Evolutionary conservation across 148 eudicot species (phyloP).

Genomic region (Persicaria tinctoria): DNA sequence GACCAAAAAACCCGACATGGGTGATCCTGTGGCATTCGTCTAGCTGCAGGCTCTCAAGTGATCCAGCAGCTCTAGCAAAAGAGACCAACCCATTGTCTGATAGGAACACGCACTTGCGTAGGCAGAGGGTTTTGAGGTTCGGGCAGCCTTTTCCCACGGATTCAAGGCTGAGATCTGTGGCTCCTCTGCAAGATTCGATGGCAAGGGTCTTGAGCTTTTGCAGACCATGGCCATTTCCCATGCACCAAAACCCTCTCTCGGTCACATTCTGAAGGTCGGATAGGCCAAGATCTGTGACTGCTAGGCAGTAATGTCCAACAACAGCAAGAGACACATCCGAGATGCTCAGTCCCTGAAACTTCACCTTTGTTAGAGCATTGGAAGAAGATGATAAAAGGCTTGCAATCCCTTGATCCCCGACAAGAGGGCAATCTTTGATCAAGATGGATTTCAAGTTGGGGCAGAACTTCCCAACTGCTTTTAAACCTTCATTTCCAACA

Average conservation of each 20-base stretch:
- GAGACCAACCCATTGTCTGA: constrained; percentile 79
- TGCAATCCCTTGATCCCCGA: constrained; percentile 79
- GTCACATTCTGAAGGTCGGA: constrained; percentile 56
- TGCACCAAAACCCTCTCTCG: constrained; percentile 91
- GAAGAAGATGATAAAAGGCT: constrained; percentile 51
- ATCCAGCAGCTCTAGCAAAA: constrained; percentile 43
- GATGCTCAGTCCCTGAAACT: constrained; percentile 60
- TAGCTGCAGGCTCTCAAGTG: constrained; percentile 59
- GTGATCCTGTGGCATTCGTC: constrained; percentile 94
- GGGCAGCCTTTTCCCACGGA: constrained; percentile 76
- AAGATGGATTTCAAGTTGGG: constrained; percentile 41
- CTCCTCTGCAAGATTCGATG: constrained; percentile 55
- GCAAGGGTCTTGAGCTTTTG: constrained; percentile 54
- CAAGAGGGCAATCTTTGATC: constrained; percentile 63
- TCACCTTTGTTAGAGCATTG: constrained; percentile 39
- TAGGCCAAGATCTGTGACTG: constrained; percentile 51
- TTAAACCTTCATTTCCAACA: constrained; percentile 53
- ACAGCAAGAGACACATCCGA: constrained; percentile 81
- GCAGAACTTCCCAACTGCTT: constrained; percentile 58
- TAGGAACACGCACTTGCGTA: constrained; percentile 45
- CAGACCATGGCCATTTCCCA: constrained; percentile 77
- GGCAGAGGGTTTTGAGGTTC: constrained; percentile 44
- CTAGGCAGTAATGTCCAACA: constrained; percentile 67
- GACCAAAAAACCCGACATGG: constrained; percentile 65
- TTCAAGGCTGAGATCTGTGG: constrained; percentile 67